Evolutionary conservation across 1,284 basidiomycete genomes (phyloP).

Genomic region (Leccinum pachyderme): DNA sequence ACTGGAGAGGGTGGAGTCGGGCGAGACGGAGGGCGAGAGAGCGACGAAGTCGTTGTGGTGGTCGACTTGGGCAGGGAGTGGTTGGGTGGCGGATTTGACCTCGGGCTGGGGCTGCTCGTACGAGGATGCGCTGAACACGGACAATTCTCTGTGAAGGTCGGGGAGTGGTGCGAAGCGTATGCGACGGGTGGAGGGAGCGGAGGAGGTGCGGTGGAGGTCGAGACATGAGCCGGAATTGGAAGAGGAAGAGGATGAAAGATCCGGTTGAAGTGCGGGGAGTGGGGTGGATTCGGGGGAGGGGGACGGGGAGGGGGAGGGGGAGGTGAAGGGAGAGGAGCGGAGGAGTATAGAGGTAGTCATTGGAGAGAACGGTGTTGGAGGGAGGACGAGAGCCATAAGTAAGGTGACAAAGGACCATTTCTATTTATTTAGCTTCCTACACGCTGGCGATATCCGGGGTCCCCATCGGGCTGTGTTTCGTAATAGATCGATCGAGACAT

Average conservation of each 20-base stretch:
- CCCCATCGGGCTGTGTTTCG: slow-evolving; percentile 17
- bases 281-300: slow-evolving; percentile 32
- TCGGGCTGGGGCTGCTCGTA: slow-evolving; percentile 10
- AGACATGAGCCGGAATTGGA: slow-evolving; percentile 19
- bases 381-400: slow-evolving; percentile 13
- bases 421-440: slow-evolving; percentile 6
- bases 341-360: slow-evolving; percentile 25
- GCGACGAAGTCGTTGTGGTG: slow-evolving; percentile 5
- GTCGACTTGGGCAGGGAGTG: not conserved
- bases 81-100: slow-evolving; percentile 9
- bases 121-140: slow-evolving; percentile 5
- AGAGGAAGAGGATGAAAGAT: slow-evolving; percentile 29
- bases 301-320: slow-evolving; percentile 16
- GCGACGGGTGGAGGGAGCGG: slow-evolving; percentile 34
- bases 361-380: not conserved
- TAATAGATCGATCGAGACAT: slow-evolving; percentile 19
- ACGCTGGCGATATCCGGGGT: slow-evolving; percentile 21
- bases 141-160: slow-evolving; percentile 50
- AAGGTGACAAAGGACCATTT: slow-evolving; percentile 12
- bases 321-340: slow-evolving; percentile 16
- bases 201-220: slow-evolving; percentile 13
- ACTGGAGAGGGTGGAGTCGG: slow-evolving; percentile 22
- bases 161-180: slow-evolving; percentile 81
- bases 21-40: slow-evolving; percentile 25
- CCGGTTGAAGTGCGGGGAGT: slow-evolving; percentile 35